Conservation (phyloP, 208 protist genomes). For the Endotrypanum monterogeii region DNA sequence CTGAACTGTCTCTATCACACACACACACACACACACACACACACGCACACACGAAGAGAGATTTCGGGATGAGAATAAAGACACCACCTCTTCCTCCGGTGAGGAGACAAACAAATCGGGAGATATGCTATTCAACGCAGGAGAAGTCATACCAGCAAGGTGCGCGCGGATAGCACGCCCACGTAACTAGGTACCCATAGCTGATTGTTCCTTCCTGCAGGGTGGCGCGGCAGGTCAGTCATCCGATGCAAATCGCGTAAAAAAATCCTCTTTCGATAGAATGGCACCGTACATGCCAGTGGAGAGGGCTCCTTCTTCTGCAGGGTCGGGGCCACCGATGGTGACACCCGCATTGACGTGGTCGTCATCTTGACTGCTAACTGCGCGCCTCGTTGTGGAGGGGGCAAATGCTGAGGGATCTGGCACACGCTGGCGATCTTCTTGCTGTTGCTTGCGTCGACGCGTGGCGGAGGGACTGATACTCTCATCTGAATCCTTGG, state of each 20-base stretch:
- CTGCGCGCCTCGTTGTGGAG: conserved; percentile 15
- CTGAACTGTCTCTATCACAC: background rate
- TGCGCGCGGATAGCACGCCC: too few relatives aligned
- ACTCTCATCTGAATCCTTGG: background rate
- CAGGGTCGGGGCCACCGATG: background rate
- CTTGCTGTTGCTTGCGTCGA: conserved; percentile 16
- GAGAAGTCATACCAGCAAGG: too few relatives aligned
- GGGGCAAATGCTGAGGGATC: conserved; percentile 26
- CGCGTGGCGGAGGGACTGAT: conserved; percentile 17
- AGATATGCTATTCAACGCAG: too few relatives aligned
- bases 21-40: background rate
- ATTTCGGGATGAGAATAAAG: too few relatives aligned
- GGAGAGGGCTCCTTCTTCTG: background rate
- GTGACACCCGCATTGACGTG: background rate
- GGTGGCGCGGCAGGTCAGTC: background rate
- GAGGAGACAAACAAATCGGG: background rate
- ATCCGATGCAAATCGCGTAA: conserved; percentile 20
- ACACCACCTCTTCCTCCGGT: too few relatives aligned
- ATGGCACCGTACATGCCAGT: conserved; percentile 1
- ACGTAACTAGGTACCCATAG: too few relatives aligned
- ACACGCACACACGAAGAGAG: background rate
- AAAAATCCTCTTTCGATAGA: conserved; percentile 22
- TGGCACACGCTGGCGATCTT: conserved; percentile 13
- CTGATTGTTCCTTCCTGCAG: too few relatives aligned
- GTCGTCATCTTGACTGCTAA: background rate